Percentiles rank a stretch among this genome's conserved stretches.
phyloP scores from a whole-genome alignment of 2,329 filamentous ascomycete genomes.

The Sclerotinia minor region DNA sequence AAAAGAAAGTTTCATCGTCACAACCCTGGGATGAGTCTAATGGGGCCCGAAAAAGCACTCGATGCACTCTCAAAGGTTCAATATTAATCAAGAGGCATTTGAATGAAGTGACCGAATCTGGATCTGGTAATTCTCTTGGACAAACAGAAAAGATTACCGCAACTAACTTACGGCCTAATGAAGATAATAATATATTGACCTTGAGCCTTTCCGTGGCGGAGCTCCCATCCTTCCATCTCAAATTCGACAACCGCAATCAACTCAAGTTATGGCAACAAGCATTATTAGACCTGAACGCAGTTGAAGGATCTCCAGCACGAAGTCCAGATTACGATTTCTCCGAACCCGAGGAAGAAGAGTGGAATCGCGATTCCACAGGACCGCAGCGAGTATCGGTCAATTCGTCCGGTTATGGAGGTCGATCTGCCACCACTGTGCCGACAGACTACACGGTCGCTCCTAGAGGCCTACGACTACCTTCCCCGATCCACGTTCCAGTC shows the following conservation, averaged over 20 bases:
- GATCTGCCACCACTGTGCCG: slow-evolving; percentile 82
- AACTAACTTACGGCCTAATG: slow-evolving; percentile 47
- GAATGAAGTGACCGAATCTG: slow-evolving; percentile 77
- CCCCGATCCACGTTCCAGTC: slow-evolving; percentile 76
- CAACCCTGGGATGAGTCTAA: slow-evolving; percentile 67
- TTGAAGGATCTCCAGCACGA: slow-evolving; percentile 63
- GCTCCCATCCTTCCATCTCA: slow-evolving; percentile 89
- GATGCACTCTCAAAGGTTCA: slow-evolving; percentile 92
- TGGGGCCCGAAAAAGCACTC: slow-evolving; percentile 62
- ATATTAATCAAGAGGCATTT: slow-evolving; percentile 98
- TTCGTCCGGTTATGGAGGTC: slow-evolving; percentile 78
- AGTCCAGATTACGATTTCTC: slow-evolving; percentile 81
- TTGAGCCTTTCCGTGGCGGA: slow-evolving; percentile 89
- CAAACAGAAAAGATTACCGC: slow-evolving; percentile 41
- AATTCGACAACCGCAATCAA: slow-evolving; percentile 80
- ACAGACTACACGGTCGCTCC: slow-evolving; percentile 82
- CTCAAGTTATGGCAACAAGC: slow-evolving; percentile 89
- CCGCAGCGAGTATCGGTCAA: slow-evolving; percentile 73
- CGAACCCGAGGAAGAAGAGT: slow-evolving; percentile 86
- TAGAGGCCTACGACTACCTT: slow-evolving; percentile 44
- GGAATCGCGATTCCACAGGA: slow-evolving; percentile 58
- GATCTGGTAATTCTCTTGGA: slow-evolving; percentile 47
- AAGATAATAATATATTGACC: slow-evolving; percentile 77
- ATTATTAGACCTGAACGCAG: slow-evolving; percentile 76
- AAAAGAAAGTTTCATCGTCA: slow-evolving; percentile 70